Base-by-base conservation (phyloP, 352 stramenopile genomes). In the Peronospora farinosa region DNA sequence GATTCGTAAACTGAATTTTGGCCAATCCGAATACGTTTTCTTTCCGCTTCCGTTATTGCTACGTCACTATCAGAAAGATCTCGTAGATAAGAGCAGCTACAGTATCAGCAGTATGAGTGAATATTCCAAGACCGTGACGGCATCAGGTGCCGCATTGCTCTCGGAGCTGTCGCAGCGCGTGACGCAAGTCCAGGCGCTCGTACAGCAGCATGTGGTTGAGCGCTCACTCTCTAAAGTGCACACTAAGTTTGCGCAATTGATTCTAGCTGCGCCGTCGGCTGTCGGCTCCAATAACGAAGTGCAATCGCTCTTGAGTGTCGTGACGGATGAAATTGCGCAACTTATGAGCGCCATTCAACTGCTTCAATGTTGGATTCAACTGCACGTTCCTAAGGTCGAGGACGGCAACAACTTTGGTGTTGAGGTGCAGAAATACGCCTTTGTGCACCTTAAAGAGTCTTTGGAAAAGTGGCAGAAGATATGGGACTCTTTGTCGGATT, bases 351-450 rank as follows among this genome's bases (percentile, higher is more conserved):
- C 70, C 41, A 65, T 87, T 25, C 56, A 82, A 52, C 54, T 63
- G 56, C 66, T 92, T 44, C 60, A 80, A 60, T 54, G 75, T 21
- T 92, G 81, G 81, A 84, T 92, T 32, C 67, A 81, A 47, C 59
- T 92, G 47, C 70, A 79, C 21, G 74, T 90, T 35, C 81, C 81
- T 25, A 80, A 79, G 57, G 72, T 90, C 41, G 74, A 74, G 28
- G 81, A 92, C 55, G 81, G 81, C 60, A 92, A 92, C 68, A 92
- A 92, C 63, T 92, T 92, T 67, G 81, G 81, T 49, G 81, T 92
- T 37, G 81, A 92, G 54, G 81, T 92, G 63, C 81, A 92, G 57
- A 86, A 87, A 60, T 73, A 78, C 47, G 75, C 79, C 27, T 76
- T 63, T 60, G 60, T 80, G 59, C 69, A 86, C 47, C 42, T 92